Conservation (phyloP, 164 flowering plant genomes). For the Kingdonia uniflora region DNA sequence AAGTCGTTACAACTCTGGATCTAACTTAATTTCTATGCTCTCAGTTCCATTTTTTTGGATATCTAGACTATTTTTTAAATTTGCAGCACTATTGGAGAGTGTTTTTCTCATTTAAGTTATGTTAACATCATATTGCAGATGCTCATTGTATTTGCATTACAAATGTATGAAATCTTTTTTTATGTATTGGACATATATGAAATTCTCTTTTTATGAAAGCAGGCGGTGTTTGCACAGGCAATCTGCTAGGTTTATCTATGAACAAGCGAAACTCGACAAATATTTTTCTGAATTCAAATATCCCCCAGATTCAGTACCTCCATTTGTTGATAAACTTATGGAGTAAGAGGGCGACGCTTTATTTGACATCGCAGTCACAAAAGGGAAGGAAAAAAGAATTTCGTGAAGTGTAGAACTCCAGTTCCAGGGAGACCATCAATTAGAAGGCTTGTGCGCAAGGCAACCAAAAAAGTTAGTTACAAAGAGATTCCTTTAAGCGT, state of each 20-base stretch:
- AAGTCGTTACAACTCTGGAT: too few species aligned
- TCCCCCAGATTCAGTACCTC: conserved; percentile 16
- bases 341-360: conserved; percentile 12
- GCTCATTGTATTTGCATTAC: too few species aligned
- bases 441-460: too few species aligned
- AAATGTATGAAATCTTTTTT: too few species aligned
- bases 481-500: conserved; percentile 50
- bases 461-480: conserved; percentile 62
- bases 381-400: neutral
- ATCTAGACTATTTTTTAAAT: too few species aligned
- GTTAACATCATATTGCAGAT: too few species aligned
- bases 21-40: too few species aligned
- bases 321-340: conserved; percentile 10
- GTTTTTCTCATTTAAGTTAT: too few species aligned
- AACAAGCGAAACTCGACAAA: conserved; percentile 24
- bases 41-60: too few species aligned
- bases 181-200: neutral
- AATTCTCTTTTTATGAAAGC: neutral
- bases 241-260: conserved; percentile 35
- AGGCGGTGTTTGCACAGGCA: conserved; percentile 57
- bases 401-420: conserved; percentile 4
- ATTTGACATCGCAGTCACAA: neutral
- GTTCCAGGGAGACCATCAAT: too few species aligned
- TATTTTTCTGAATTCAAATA: conserved; percentile 55
- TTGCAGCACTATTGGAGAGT: too few species aligned